phyloP scores from a whole-genome alignment of 2,329 filamentous ascomycete species.

The Aspergillus fructus region DNA sequence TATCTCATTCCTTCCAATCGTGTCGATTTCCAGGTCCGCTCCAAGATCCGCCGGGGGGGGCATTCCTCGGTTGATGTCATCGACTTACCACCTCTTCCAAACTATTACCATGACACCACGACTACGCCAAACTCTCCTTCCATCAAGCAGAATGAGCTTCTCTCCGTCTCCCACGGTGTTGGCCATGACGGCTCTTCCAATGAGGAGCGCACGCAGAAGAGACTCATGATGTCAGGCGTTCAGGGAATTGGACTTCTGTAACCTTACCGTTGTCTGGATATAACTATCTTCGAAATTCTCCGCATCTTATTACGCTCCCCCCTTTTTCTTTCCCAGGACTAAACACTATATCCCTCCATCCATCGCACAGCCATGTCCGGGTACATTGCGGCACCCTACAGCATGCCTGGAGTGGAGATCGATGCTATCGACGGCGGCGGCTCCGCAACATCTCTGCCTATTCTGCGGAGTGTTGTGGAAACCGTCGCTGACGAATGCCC shows the following conservation, averaged over 20 bases:
- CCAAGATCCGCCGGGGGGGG: not conserved
- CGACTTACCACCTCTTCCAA: not conserved
- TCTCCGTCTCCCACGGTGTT: not conserved
- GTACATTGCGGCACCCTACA: not conserved
- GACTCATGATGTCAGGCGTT: constrained; percentile 2
- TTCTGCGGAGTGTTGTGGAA: constrained; percentile 31
- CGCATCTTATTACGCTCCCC: too few relatives aligned
- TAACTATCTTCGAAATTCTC: not conserved
- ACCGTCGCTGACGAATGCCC: constrained; percentile 32
- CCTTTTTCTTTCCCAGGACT: not conserved
- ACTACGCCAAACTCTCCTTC: not conserved
- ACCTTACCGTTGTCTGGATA: not conserved
- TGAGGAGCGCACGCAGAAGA: not conserved
- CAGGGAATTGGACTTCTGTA: not conserved
- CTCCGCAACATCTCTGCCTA: constrained; percentile 20
- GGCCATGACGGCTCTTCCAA: not conserved
- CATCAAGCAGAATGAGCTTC: not conserved
- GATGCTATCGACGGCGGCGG: constrained; percentile 19
- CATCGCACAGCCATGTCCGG: not conserved
- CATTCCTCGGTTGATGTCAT: constrained; percentile 3
- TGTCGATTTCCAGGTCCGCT: too few relatives aligned
- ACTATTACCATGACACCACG: constrained; percentile 1
- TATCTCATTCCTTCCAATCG: not conserved
- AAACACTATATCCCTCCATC: not conserved
- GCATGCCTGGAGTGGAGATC: constrained; percentile 18